phyloP scores from a whole-genome alignment of 179 eudicot genomes.

The Gypsophila paniculata region DNA sequence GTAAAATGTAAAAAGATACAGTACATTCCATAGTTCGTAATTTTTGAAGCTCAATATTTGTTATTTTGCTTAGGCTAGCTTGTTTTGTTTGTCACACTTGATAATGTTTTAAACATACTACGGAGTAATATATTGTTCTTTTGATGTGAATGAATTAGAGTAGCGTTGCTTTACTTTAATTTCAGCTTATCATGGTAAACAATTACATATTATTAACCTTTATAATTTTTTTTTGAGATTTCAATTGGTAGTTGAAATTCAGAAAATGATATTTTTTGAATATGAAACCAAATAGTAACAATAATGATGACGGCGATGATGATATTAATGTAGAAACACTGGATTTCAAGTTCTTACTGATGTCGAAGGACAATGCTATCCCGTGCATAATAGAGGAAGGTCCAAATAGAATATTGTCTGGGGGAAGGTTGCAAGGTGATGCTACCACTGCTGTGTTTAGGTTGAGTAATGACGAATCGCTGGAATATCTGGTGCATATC shows the following conservation, averaged over 20 bases:
- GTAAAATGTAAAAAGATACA: not conserved
- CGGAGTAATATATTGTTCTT: not conserved
- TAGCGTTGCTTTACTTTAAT: conserved; percentile 30
- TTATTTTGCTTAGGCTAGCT: not conserved
- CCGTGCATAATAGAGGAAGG: conserved; percentile 88
- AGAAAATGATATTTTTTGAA: not conserved
- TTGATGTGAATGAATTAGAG: not conserved
- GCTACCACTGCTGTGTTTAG: conserved; percentile 65
- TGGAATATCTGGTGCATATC: conserved; percentile 71
- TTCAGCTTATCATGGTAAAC: conserved; percentile 69
- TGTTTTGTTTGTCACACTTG: not conserved
- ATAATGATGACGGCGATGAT: conserved; percentile 14
- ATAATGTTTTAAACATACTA: not conserved
- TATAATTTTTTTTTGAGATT: not conserved
- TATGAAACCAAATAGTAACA: not conserved
- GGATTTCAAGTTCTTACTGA: conserved; percentile 95
- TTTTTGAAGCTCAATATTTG: not conserved
- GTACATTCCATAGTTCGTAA: not conserved
- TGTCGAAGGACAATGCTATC: conserved; percentile 51
- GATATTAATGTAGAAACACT: conserved; percentile 53
- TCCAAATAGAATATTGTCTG: conserved; percentile 57
- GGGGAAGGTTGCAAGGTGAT: conserved; percentile 77
- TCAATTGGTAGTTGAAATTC: not conserved
- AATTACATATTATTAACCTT: not conserved
- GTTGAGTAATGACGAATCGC: conserved; percentile 50